phyloP scores from a whole-genome alignment of 2,329 filamentous ascomycete genomes.

The Colletotrichum truncatum region DNA sequence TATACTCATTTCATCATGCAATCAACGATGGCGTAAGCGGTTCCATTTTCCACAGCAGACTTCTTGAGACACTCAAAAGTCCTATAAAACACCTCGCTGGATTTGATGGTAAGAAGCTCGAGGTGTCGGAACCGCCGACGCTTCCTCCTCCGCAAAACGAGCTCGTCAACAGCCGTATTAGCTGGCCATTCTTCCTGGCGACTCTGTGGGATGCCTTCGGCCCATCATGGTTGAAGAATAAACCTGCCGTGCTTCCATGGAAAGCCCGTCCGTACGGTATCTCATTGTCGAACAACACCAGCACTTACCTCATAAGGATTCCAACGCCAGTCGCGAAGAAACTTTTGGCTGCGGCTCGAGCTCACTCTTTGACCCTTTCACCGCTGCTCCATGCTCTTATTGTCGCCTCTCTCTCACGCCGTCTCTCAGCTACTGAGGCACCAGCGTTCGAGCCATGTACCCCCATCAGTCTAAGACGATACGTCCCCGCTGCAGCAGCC shows the following conservation, averaged over 20 bases:
- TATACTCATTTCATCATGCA: constrained; percentile 62
- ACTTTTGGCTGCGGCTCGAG: constrained; percentile 50
- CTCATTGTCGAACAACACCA: constrained; percentile 44
- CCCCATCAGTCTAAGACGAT: constrained; percentile 55
- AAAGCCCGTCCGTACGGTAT: constrained; percentile 46
- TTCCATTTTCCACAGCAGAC: constrained; percentile 56
- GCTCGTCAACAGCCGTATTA: constrained; percentile 49
- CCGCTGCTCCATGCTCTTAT: constrained; percentile 57
- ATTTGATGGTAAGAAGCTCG: constrained; percentile 34
- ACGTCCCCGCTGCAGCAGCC: constrained; percentile 37
- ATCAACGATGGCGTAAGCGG: constrained; percentile 62
- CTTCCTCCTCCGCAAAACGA: constrained; percentile 52
- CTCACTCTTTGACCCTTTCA: constrained; percentile 55
- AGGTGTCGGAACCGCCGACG: constrained; percentile 38
- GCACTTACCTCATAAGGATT: constrained; percentile 48
- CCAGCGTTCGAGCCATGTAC: constrained; percentile 48
- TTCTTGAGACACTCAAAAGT: constrained; percentile 53
- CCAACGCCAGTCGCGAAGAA: constrained; percentile 35
- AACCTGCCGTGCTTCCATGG: constrained; percentile 44
- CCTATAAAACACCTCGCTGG: not conserved
- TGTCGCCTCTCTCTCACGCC: constrained; percentile 49
- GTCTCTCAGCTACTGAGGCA: constrained; percentile 43
- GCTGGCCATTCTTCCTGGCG: constrained; percentile 49
- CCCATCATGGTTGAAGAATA: constrained; percentile 47
- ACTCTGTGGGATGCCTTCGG: constrained; percentile 50